These are phyloP conservation scores for Phytopythium oedochilum DNA, from an alignment of 352 stramenopile genomes.

Conservation along the genomic window DNA sequence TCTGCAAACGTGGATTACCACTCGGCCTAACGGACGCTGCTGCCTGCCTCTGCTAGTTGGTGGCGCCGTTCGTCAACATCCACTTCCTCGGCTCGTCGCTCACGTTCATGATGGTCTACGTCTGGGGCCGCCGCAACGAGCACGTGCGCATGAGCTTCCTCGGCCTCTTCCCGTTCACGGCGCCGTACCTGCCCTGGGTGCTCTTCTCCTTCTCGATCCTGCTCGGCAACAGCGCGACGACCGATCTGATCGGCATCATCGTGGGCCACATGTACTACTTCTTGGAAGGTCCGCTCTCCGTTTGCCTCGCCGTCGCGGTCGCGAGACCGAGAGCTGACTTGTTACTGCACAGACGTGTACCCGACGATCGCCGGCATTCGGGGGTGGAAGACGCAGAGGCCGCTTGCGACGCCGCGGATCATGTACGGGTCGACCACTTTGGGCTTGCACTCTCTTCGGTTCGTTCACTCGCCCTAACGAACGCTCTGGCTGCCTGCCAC, in stretches of 20 bases:
- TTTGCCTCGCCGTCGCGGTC: no score
- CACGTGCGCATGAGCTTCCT: conserved; percentile 98
- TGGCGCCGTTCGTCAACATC: conserved; percentile 95
- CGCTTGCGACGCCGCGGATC: conserved; percentile 90
- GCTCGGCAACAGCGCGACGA: conserved; percentile 94
- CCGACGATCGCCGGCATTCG: conserved; percentile 94
- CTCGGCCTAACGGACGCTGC: no score
- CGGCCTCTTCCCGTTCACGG: conserved; percentile 97
- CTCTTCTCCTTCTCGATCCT: conserved; percentile 96
- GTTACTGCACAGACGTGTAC: conserved; percentile 90
- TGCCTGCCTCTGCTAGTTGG: conserved; percentile 40
- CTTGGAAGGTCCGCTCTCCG: conserved; percentile 90
- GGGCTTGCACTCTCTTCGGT: no score
- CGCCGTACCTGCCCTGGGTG: conserved; percentile 98
- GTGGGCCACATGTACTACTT: conserved; percentile 99
- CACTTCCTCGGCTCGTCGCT: conserved; percentile 98
- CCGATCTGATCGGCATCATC: conserved; percentile 98
- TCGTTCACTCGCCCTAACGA: no score
- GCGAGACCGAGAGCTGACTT: background rate
- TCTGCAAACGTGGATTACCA: no score
- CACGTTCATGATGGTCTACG: conserved; percentile 99
- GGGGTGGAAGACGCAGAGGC: conserved; percentile 90
- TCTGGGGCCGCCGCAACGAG: conserved; percentile 95
- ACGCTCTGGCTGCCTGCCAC: background rate
- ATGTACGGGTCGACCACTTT: conserved; percentile 72